Evolutionary conservation across 2,329 filamentous ascomycete genomes (phyloP), one percentile per base, ranked within the genome.

Genomic region (Claviceps maximensis): DNA sequence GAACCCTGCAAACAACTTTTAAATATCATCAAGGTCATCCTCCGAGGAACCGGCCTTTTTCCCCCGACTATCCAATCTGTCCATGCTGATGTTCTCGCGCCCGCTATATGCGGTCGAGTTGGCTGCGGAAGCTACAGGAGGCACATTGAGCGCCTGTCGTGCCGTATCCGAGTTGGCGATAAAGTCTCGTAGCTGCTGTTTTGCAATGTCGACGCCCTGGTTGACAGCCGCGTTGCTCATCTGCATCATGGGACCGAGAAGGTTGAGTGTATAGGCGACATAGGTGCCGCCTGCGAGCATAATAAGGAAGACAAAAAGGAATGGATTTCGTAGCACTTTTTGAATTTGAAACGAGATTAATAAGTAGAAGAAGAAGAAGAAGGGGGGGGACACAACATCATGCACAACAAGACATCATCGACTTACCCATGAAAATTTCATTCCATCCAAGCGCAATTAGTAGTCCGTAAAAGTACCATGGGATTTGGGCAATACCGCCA

Each of bases 391-490:
- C 8, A 33, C 31, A 2, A 31, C 36, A 8, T n/a, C 15, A n/a
- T 38, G 21, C 41, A 45, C 21, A 45, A 17, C 15, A 12, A 2
- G n/a, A n/a, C n/a, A 33, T 8, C 4, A 19, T 5, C 38, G 12
- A 52, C 86, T 77, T 77, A 95, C 90, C 89, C 63, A 90, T 87
- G 59, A 95, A 74, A 58, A 98, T 90, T 71, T 98, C 93, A 69
- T 98, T 98, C 93, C 93, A 98, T n/a, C 93, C 93, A 49, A 98
- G 76, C 23, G 89, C 87, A 58, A 98, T 73, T 53, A 98, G 75
- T 53, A 97, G 69, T 44, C 82, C 88, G 62, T 96, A 98, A 69
- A 98, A 96, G 70, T 96, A 97, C 56, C 95, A 72, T 6, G 93
- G 93, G 49, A 98, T 83, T 69, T 96, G 90, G 4, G 90, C 87